Base-by-base conservation (phyloP, 495 filamentous ascomycete species). In the Penicillium bialowiezense region DNA sequence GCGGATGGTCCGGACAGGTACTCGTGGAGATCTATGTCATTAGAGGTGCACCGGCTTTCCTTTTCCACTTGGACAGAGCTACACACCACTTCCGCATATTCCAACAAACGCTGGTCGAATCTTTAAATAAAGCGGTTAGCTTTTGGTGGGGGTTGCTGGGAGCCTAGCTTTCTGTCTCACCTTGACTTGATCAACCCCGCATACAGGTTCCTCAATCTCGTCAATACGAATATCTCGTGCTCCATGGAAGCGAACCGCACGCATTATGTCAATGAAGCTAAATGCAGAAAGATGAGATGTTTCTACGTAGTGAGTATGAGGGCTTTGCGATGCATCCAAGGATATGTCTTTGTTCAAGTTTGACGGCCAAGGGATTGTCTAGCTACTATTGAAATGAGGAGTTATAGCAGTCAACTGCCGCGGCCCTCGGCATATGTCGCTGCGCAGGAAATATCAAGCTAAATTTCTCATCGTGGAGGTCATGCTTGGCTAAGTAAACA, bases 1-100 rank as follows among this genome's bases (percentile, higher is more conserved):
- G 84, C 62, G 17, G 70, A 76, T 9, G 77, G 74, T 9, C 80
- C 81, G n/a, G 69, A 63, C 0, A 43, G 58, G 14, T 36, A 58
- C 45, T 59, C 56, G 31, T 59, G 52, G 6, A 59, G 44, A 26
- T 59, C 55, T 52, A 14, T 7, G 12, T 32, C 12, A 12, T 32
- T 32, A 32, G 29, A 12, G 5, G 12, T 3, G 29, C 23, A 12
- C 3, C 29, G 7, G 7, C 29, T 26, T 8, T 26, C 4, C 23
- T 26, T 26, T 3, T 26, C 3, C 8, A 3, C 8, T 8, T 26
- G 23, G 23, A 26, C 8, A 26, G 29, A 32, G 10, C 29, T 12
- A 54, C 52, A 19, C 42, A 67, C 66, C 64, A 50, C 62, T 69
- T 26, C 66, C 66, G 33, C 66, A 67, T 28, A 69, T 67, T 6